Conservation (phyloP, 306 rosid species). For the Delonix regia region DNA sequence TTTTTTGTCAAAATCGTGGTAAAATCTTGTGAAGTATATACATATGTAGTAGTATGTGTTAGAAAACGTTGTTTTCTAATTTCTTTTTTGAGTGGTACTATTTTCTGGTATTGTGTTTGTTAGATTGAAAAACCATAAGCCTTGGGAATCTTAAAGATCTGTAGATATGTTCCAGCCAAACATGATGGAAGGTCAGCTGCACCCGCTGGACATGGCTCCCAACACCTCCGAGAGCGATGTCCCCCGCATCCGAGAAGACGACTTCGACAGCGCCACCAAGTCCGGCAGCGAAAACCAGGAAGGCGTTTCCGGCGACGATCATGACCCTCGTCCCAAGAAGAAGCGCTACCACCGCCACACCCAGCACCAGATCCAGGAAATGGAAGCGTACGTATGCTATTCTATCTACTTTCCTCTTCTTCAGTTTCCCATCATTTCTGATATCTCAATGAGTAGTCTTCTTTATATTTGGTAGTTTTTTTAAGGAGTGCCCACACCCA, state of each 20-base stretch:
- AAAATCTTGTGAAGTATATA: not conserved
- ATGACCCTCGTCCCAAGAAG: slow-evolving; percentile 78
- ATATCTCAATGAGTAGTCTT: not conserved
- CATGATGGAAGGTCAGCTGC: slow-evolving; percentile 76
- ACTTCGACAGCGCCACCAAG: slow-evolving; percentile 84
- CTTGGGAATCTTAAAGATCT: slow-evolving; percentile 78
- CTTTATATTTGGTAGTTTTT: slow-evolving; percentile 51
- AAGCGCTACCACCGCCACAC: slow-evolving; percentile 98
- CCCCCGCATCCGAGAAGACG: slow-evolving; percentile 74
- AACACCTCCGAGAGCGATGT: slow-evolving; percentile 86
- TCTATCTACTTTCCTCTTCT: not conserved
- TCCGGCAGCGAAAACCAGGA: slow-evolving; percentile 93
- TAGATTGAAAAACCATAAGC: slow-evolving; percentile 75
- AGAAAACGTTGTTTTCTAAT: not conserved
- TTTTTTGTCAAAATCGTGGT: not conserved
- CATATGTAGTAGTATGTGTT: not conserved
- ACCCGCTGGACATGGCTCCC: slow-evolving; percentile 68
- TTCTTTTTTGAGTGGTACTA: slow-evolving; percentile 17
- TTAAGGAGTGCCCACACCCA: slow-evolving; percentile 99
- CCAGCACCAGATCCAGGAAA: slow-evolving; percentile 98
- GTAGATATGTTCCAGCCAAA: slow-evolving; percentile 86
- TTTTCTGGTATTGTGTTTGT: slow-evolving; percentile 41
- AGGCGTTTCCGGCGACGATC: slow-evolving; percentile 86
- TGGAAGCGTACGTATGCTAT: slow-evolving; percentile 84
- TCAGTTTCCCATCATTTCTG: not conserved